Evolutionary conservation across 306 rosid species (phyloP).

Genomic region (Quercus robur): DNA sequence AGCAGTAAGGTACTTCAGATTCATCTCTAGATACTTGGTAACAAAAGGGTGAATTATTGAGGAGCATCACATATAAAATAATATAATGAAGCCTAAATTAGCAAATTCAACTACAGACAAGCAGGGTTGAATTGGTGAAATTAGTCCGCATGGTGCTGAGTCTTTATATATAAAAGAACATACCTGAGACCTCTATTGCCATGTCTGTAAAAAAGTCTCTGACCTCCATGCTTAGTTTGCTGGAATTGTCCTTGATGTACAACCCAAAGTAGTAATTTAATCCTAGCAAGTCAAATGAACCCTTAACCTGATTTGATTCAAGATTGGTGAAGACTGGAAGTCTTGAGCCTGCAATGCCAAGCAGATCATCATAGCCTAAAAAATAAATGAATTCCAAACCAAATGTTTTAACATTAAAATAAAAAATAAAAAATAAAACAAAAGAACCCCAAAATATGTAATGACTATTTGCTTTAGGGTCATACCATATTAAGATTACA

Average conservation of each 20-base stretch:
- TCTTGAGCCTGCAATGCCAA: slow-evolving; percentile 39
- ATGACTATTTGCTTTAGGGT: neutral
- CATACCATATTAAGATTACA: neutral
- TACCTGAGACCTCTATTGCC: slow-evolving; percentile 21
- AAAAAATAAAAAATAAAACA: neutral
- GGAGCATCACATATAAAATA: neutral
- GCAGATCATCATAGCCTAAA: neutral
- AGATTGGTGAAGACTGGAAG: slow-evolving; percentile 43
- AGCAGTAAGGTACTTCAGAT: neutral
- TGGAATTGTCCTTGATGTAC: slow-evolving; percentile 37
- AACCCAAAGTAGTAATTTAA: slow-evolving; percentile 27
- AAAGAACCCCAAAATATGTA: neutral
- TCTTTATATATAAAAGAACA: neutral
- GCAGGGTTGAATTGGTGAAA: neutral
- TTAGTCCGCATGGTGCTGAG: neutral
- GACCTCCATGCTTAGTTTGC: slow-evolving; percentile 5
- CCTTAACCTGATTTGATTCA: slow-evolving; percentile 50
- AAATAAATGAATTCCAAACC: neutral
- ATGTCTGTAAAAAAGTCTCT: slow-evolving; percentile 38
- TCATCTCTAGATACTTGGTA: neutral
- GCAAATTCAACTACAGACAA: neutral
- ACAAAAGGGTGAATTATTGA: neutral
- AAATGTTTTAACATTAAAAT: neutral
- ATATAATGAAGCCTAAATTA: neutral
- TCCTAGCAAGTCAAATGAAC: slow-evolving; percentile 63